A percentile compares a stretch with the other conserved stretches of the same genome.
These are phyloP conservation scores for Eimeria sp. DNA, from an alignment of 169 alveolate genomes.

Conservation along the genomic window DNA sequence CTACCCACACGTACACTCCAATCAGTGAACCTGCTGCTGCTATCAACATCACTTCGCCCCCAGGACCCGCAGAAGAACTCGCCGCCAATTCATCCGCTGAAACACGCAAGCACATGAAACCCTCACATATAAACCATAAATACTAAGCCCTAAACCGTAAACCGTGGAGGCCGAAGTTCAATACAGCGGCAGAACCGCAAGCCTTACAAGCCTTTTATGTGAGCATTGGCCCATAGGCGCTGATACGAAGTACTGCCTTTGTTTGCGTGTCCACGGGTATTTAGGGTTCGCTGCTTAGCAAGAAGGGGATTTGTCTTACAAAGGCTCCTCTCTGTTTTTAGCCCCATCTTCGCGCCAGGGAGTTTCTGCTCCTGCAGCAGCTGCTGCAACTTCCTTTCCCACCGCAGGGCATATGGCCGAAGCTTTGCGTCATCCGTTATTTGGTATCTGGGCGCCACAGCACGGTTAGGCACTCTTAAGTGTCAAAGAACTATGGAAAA, in stretches of 20 bases:
- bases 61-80: conserved; percentile 70
- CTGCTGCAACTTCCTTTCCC: conserved; percentile 65
- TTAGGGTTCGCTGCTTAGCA: not conserved
- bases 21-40: conserved; percentile 69
- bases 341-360: conserved; percentile 78
- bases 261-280: not conserved
- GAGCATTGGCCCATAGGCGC: not conserved
- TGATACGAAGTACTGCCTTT: not conserved
- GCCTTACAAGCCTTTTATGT: not conserved
- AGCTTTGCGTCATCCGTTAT: conserved; percentile 68
- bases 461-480: too few relatives aligned
- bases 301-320: conserved; percentile 29
- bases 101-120: conserved; percentile 4
- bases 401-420: conserved; percentile 69
- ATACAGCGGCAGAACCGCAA: not conserved
- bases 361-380: conserved; percentile 35
- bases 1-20: conserved; percentile 69
- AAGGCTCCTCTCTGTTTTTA: conserved; percentile 79
- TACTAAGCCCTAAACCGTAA: not conserved
- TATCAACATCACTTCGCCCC: conserved; percentile 47
- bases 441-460: conserved; percentile 43
- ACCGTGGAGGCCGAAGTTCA: not conserved
- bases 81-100: conserved; percentile 74
- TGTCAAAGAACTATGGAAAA: not conserved
- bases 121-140: not conserved